Evolutionary conservation across 2,329 filamentous ascomycete species (phyloP), one percentile per base, ranked within the genome.

Genomic region (Cladobotryum protrusum): DNA sequence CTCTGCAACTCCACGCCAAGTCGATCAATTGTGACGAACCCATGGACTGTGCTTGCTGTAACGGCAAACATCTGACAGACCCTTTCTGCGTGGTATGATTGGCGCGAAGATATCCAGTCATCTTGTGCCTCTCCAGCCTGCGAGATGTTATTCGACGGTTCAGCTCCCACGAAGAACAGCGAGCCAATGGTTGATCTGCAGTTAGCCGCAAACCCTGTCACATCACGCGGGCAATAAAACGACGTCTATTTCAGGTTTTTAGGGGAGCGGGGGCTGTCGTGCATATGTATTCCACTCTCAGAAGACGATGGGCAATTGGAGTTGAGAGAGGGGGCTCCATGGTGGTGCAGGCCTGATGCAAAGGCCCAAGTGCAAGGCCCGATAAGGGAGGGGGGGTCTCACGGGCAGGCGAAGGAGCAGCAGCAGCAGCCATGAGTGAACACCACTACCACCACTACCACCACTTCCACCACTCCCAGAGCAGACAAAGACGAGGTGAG

Each of bases 191-290:
- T 46, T 46, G 50, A 51, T 43, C 44, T 35, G 45, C 44, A 51
- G 49, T 47, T 45, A 51, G 49, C 49, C 47, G 39, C 39, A 52
- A 34, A 42, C 46, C 50, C 43, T 34, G 42, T 37, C 33, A 46
- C 50, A 52, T 52, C 50, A 52, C 50, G 46, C 45, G 50, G 46
- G 45, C 50, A 52, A 51, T 47, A 47, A 45, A 43, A 47, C 45
- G 45, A 47, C 44, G 7, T 43, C 32, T 43, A 40, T 32, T 44
- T 29, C 36, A 17, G 14, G 35, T n/a, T 41, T 32, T 47, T 47
- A 24, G 33, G 29, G 49, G 44, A 9, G 14, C 35, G 14, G 39
- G 49, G 33, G 40, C 39, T 51, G 34, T 40, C 41, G 34, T 51
- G 49, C 49, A 51, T 47, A 51, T 47, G 49, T 51, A 47, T 24